Conservation (phyloP, 2,329 filamentous ascomycete genomes). For the Eutypa lata region DNA sequence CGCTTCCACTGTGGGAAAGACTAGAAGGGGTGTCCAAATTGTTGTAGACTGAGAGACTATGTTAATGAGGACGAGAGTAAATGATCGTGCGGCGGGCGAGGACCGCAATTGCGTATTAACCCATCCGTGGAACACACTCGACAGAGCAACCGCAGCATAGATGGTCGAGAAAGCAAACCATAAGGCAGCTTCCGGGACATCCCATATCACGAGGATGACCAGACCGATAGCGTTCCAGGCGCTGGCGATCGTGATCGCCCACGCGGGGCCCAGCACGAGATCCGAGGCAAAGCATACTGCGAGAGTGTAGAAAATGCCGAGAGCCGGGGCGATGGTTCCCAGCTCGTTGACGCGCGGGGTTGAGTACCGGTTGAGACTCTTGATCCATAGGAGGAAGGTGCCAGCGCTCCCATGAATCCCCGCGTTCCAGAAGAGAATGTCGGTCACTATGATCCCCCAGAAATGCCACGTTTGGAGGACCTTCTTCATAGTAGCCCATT, state of each 20-base stretch:
- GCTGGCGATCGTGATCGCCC: slow-evolving; percentile 51
- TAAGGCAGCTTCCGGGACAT: slow-evolving; percentile 50
- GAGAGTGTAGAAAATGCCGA: slow-evolving; percentile 56
- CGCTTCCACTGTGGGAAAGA: slow-evolving; percentile 44
- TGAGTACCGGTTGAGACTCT: slow-evolving; percentile 47
- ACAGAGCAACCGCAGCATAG: slow-evolving; percentile 48
- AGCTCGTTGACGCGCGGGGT: slow-evolving; percentile 47
- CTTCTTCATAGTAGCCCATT: slow-evolving; percentile 12
- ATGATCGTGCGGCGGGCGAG: slow-evolving; percentile 43
- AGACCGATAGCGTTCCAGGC: slow-evolving; percentile 50
- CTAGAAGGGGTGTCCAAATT: slow-evolving; percentile 52
- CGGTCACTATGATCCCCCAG: slow-evolving; percentile 47
- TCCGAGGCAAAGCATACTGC: slow-evolving; percentile 54
- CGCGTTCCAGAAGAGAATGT: slow-evolving; percentile 57
- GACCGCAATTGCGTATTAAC: slow-evolving; percentile 47
- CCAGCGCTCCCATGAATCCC: slow-evolving; percentile 43
- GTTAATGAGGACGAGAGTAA: slow-evolving; percentile 50
- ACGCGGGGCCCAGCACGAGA: slow-evolving; percentile 48
- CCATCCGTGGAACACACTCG: slow-evolving; percentile 55
- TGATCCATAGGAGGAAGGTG: slow-evolving; percentile 56
- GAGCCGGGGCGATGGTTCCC: slow-evolving; percentile 47
- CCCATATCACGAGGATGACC: slow-evolving; percentile 53
- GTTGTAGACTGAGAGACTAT: slow-evolving; percentile 52
- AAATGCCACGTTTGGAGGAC: slow-evolving; percentile 43
- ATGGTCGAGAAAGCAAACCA: slow-evolving; percentile 53